Conservation (phyloP, 805 yeast genomes). For the Barnettozyma botsteinii region DNA sequence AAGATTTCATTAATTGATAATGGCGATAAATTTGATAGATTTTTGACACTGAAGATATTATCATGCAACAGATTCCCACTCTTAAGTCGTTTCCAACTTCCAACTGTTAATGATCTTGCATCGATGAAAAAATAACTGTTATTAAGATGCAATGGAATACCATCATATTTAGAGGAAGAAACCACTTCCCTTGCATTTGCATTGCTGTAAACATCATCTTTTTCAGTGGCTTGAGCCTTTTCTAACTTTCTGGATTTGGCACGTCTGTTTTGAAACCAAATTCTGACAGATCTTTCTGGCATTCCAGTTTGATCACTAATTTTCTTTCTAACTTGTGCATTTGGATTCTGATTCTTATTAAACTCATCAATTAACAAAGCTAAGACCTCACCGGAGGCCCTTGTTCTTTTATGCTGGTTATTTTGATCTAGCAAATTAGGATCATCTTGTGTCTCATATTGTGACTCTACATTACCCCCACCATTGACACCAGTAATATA, state of each 20-base stretch:
- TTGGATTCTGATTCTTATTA: constrained; percentile 67
- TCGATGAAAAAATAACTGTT: constrained; percentile 66
- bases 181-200: constrained; percentile 3
- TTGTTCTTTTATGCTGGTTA: constrained; percentile 43
- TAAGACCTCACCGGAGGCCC: constrained; percentile 79
- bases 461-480: no score
- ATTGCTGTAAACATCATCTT: constrained; percentile 14
- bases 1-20: constrained; percentile 55
- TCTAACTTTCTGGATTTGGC: constrained; percentile 70
- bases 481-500: neutral
- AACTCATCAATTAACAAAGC: constrained; percentile 65
- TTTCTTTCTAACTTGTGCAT: constrained; percentile 60
- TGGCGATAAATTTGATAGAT: constrained; percentile 61
- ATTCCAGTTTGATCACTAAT: constrained; percentile 70
- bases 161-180: constrained; percentile 29
- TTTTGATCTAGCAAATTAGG: constrained; percentile 1
- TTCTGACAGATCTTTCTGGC: constrained; percentile 84
- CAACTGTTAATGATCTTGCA: constrained; percentile 63
- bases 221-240: constrained; percentile 32
- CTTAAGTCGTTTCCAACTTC: constrained; percentile 75
- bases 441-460: neutral
- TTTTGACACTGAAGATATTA: constrained; percentile 35
- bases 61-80: constrained; percentile 45
- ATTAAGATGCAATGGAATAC: constrained; percentile 50
- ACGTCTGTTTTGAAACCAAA: constrained; percentile 89